Percentiles rank a stretch among this genome's conserved stretches.
Conservation (phyloP, 306 rosid genomes). For the Luffa acutangula region DNA sequence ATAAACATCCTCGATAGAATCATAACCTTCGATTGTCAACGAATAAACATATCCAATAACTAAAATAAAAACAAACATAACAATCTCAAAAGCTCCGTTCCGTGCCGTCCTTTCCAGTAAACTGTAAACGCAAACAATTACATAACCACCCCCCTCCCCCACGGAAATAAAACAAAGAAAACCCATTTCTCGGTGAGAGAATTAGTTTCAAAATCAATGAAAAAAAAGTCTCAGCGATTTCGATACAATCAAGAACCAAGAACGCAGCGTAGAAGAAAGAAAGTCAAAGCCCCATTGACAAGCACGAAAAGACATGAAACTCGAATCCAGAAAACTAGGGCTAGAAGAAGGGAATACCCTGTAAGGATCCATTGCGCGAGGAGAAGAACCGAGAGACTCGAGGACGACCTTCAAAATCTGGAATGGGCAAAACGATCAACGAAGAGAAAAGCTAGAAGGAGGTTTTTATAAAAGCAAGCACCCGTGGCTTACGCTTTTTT, state of each 20-base stretch:
- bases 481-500: slow-evolving; percentile 1
- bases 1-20: not conserved
- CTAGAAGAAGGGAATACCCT: slow-evolving; percentile 20
- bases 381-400: not conserved
- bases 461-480: not conserved
- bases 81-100: not conserved
- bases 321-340: not conserved
- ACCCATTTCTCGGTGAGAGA: not conserved
- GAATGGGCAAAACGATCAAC: not conserved
- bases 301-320: not conserved
- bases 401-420: not conserved
- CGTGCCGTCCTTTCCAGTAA: not conserved
- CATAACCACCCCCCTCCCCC: not conserved
- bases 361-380: slow-evolving; percentile 49
- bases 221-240: not conserved
- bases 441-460: not conserved
- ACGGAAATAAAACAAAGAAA: not conserved
- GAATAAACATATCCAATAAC: not conserved
- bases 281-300: not conserved
- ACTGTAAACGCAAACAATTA: not conserved
- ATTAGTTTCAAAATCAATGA: not conserved
- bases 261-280: not conserved
- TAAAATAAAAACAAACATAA: not conserved
- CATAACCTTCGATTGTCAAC: not conserved
- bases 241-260: not conserved